These are phyloP conservation scores for Colletotrichum acutatum DNA, from an alignment of 2,329 filamentous ascomycete species.

Conservation along the genomic window DNA sequence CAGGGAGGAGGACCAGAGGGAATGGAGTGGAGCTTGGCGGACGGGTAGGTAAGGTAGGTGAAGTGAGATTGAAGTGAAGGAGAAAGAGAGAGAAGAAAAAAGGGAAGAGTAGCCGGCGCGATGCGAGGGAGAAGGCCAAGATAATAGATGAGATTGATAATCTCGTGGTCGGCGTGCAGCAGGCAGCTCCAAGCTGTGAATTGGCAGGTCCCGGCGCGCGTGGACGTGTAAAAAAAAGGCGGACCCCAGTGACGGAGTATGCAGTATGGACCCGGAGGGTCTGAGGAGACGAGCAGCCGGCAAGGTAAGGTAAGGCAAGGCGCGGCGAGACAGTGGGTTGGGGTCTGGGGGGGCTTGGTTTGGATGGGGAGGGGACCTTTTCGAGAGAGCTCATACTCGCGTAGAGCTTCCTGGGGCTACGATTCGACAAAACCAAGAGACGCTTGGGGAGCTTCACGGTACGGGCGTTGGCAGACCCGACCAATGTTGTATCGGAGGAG, in stretches of 20 bases:
- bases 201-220: not conserved
- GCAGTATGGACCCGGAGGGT: conserved; percentile 26
- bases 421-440: conserved; percentile 9
- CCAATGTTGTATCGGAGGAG: conserved; percentile 27
- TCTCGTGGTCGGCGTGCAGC: conserved; percentile 5
- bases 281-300: conserved; percentile 10
- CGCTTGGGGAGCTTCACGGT: conserved; percentile 20
- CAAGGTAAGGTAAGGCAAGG: not conserved
- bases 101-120: conserved; percentile 17
- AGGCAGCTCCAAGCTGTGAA: conserved; percentile 2
- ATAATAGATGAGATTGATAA: conserved; percentile 35
- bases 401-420: conserved; percentile 19
- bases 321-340: not conserved
- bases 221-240: not conserved
- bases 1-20: not conserved
- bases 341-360: not conserved
- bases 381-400: not conserved
- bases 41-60: not conserved
- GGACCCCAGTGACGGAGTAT: conserved; percentile 8
- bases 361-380: not conserved
- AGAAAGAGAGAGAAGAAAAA: not conserved
- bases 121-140: conserved; percentile 25
- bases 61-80: not conserved
- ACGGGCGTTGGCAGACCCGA: conserved; percentile 27
- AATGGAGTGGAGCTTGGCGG: not conserved